Base-by-base conservation (phyloP, 495 filamentous ascomycete genomes). In the Astrothelium subdiscretum region DNA sequence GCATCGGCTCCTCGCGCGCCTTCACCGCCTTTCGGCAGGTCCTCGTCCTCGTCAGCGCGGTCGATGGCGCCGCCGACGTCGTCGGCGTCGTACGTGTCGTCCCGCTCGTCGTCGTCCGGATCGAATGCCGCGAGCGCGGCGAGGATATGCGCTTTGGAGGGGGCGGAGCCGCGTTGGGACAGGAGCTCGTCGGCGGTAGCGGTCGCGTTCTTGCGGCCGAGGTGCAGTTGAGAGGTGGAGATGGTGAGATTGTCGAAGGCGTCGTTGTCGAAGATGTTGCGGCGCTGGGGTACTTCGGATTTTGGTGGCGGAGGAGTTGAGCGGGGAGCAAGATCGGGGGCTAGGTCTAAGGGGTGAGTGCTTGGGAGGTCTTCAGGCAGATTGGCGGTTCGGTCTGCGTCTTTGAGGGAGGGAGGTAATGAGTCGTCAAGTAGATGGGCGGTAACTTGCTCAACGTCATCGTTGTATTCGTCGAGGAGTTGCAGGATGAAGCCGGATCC, bases 31-130 rank as follows among this genome's bases (percentile, higher is more conserved):
- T 67, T 58, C 11, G 59, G 66, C 13, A 63, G 64, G 31, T 73
- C 73, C 24, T 59, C 65, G 38, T 72, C 72, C 64, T 79, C 67
- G 10, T 75, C 73, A 35, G 79, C 72, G 24, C 75, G 69, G 61
- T 95, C 88, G 11, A 96, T 83, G 2, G 89, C 88, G 12, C 92
- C 90, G 60, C 94, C 94, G 5, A 97, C 91, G 67, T 97, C 94
- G 43, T 82, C 88, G 10, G 85, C 80, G 67, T 98, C 94, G 73
- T 98, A 98, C 1, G 94, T 97, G 70, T 98, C 94, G 74, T 98
- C 94, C 35, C 91, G 86, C 75, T 98, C 94, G 74, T 98, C 94
- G 69, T 97, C 92, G 66, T 96, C 94, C 0, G 85, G 86, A 76
- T 97, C 92, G 68, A 97, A 96, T 4, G 89, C 83, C 12, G 90